A percentile compares a stretch with the other conserved stretches of the same genome.
These are phyloP conservation scores for Aleurites moluccanus DNA, from an alignment of 441 rosid genomes.

Conservation along the genomic window DNA sequence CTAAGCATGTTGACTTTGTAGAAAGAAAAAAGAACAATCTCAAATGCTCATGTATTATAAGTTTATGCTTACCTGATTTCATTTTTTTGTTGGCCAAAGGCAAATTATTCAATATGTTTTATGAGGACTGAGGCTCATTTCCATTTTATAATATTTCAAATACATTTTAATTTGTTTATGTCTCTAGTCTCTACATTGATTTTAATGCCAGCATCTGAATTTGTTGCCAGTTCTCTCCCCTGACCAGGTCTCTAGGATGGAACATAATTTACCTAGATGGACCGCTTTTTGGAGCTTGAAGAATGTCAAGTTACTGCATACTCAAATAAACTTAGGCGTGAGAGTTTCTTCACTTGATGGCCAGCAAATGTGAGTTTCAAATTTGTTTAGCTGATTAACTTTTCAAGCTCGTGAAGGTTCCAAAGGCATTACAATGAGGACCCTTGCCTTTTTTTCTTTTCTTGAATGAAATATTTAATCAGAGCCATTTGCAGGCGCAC, in stretches of 20 bases:
- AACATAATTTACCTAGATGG: slow-evolving; percentile 71
- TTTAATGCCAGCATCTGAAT: slow-evolving; percentile 32
- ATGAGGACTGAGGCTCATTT: background rate
- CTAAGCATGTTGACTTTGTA: background rate
- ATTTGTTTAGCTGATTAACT: slow-evolving; percentile 14
- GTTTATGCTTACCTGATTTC: background rate
- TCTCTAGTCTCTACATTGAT: background rate
- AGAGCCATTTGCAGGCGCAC: background rate
- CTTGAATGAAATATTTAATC: background rate
- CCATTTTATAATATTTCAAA: background rate
- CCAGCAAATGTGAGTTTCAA: slow-evolving; percentile 58
- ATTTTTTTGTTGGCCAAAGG: slow-evolving; percentile 8
- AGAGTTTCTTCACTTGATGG: slow-evolving; percentile 70
- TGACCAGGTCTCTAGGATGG: slow-evolving; percentile 68
- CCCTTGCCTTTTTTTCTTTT: background rate
- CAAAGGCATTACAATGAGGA: background rate
- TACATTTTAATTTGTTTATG: slow-evolving; percentile 1
- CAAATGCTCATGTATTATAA: background rate
- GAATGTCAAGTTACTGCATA: slow-evolving; percentile 41
- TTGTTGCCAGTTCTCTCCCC: slow-evolving; percentile 71
- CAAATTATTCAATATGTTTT: background rate
- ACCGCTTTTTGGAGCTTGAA: slow-evolving; percentile 41
- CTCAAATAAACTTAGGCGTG: slow-evolving; percentile 51
- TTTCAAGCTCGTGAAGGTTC: background rate
- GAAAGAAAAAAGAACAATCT: background rate